Evolutionary conservation across 805 yeast genomes (phyloP).

Genomic region (Lipomyces sp.): DNA sequence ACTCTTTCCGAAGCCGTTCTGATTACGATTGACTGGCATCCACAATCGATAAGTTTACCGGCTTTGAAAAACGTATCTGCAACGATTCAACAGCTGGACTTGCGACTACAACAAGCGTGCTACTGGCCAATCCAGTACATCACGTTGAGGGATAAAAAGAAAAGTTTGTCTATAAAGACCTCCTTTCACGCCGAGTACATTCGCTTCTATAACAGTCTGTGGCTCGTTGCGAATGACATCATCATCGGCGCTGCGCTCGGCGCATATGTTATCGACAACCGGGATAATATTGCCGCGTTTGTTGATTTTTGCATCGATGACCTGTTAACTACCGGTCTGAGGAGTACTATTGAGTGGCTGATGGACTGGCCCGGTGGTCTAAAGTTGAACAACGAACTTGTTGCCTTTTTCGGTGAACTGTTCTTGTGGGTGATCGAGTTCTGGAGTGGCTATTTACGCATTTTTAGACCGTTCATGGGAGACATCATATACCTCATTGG

Average conservation of each 20-base stretch:
- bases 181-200: slow-evolving; percentile 47
- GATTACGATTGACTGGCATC: slow-evolving; percentile 34
- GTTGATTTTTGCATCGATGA: slow-evolving; percentile 40
- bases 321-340: slow-evolving; percentile 47
- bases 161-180: slow-evolving; percentile 42
- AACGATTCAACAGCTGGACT: slow-evolving; percentile 70
- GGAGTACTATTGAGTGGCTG: slow-evolving; percentile 60
- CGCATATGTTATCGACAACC: slow-evolving; percentile 45
- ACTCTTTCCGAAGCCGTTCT: slow-evolving; percentile 36
- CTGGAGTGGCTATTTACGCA: slow-evolving; percentile 45
- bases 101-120: slow-evolving; percentile 70
- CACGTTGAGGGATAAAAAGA: slow-evolving; percentile 46
- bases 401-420: slow-evolving; percentile 80
- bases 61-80: slow-evolving; percentile 48
- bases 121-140: slow-evolving; percentile 77
- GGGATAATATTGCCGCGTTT: slow-evolving; percentile 32
- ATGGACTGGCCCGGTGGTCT: slow-evolving; percentile 92
- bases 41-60: slow-evolving; percentile 14
- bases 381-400: slow-evolving; percentile 81
- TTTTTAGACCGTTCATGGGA: slow-evolving; percentile 37
- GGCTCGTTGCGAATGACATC: slow-evolving; percentile 83
- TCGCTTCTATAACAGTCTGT: slow-evolving; percentile 78
- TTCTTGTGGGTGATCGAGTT: slow-evolving; percentile 79
- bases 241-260: slow-evolving; percentile 66
- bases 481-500: slow-evolving; percentile 39